Conservation (phyloP, 2,329 filamentous ascomycete species). For the Chaetomiaceae sp. region DNA sequence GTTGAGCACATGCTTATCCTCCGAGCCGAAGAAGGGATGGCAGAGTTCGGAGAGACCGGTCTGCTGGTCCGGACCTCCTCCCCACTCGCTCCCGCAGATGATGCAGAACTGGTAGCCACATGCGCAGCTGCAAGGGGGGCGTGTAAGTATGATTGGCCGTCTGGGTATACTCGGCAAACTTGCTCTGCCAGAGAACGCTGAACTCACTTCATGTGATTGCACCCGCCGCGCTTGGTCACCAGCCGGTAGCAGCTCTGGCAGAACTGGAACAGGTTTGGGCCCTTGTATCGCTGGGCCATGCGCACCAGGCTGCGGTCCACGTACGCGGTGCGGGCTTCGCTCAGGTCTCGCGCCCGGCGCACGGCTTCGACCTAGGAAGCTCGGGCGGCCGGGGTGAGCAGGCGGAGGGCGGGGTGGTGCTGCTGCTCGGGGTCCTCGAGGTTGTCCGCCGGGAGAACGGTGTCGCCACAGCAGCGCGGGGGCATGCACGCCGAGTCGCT, state of each 20-base stretch:
- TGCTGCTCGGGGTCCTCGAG: no score
- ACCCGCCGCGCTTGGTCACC: neutral
- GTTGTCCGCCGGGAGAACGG: neutral
- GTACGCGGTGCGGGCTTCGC: neutral
- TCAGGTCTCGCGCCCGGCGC: neutral
- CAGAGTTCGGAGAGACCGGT: neutral
- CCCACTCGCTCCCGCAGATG: constrained; percentile 5
- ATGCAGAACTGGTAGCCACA: constrained; percentile 11
- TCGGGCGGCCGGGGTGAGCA: neutral
- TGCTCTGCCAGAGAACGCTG: no score
- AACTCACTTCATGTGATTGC: constrained; percentile 12
- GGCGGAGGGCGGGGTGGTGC: neutral
- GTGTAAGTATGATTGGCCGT: no score
- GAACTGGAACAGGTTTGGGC: neutral
- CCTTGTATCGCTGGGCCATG: neutral
- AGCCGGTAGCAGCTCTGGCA: constrained; percentile 4
- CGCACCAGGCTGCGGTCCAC: constrained; percentile 3
- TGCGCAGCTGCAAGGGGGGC: constrained; percentile 3
- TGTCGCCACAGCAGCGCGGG: constrained; percentile 4
- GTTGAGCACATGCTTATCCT: constrained; percentile 1
- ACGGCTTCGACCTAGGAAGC: constrained; percentile 6
- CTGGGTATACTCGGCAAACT: no score
- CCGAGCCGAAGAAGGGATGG: neutral
- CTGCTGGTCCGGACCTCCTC: no score
- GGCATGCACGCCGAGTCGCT: constrained; percentile 9